phyloP scores from a whole-genome alignment of 73 alveolate genomes.

The Tetrahymena thermophila region DNA sequence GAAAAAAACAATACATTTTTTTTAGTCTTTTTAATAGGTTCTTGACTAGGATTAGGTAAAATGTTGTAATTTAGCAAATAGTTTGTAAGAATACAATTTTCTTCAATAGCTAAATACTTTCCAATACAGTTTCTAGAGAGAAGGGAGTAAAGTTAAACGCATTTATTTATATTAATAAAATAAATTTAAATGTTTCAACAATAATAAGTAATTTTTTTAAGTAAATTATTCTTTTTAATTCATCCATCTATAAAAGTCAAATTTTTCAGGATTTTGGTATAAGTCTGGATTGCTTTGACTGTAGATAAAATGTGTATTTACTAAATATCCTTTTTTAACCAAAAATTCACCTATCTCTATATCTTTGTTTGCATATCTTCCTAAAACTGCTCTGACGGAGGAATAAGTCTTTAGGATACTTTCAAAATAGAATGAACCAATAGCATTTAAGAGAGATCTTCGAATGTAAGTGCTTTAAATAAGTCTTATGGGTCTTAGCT shows the following conservation, averaged over 20 bases:
- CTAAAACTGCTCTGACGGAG: background rate
- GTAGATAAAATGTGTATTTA: background rate
- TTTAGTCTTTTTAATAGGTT: no score
- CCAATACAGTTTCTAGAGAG: conserved; percentile 27
- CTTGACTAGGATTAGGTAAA: no score
- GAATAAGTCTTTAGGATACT: background rate
- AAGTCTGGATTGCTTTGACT: background rate
- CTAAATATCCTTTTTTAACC: background rate
- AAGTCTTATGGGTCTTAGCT: background rate
- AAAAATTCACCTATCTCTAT: conserved; percentile 3
- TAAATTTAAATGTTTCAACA: no score
- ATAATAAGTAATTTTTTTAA: background rate
- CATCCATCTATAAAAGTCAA: conserved; percentile 35
- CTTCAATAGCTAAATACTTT: conserved; percentile 11
- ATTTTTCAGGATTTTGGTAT: conserved; percentile 3
- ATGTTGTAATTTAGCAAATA: conserved; percentile 3
- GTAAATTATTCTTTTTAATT: background rate
- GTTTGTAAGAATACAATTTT: conserved; percentile 4
- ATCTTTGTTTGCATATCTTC: background rate
- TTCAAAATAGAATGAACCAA: background rate
- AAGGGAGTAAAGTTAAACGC: conserved; percentile 12
- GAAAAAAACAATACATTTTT: no score
- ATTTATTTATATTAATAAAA: background rate
- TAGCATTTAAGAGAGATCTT: background rate
- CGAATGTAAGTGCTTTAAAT: background rate